Base-by-base conservation (phyloP, 2,329 filamentous ascomycete species). In the Zalaria sp. region DNA sequence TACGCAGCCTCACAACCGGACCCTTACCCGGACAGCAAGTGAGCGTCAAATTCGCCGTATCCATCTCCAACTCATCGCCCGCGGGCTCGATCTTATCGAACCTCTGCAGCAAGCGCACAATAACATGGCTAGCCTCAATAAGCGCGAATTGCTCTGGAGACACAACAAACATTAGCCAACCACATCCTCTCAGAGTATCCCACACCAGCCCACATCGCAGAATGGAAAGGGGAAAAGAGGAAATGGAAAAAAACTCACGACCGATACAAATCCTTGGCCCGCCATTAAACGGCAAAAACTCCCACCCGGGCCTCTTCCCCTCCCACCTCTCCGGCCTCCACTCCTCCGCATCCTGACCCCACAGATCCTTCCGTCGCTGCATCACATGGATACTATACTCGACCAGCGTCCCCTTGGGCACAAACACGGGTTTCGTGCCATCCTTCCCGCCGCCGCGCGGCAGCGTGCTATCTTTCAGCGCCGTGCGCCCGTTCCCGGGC, bases 401-500 rank as follows among this genome's bases (percentile, higher is more conserved):
- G 34, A 72, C 62, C 3, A 55, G 47, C 3, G 61, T 61, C 10
- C 71, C 70, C 43, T 68, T 68, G 5, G 54, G 57, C 4, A 76
- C 60, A 44, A 70, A 68, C 8, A 77, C 49, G 0, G 72, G 71
- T 1, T 62, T 58, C 10, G 55, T 57, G 32, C 68, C 65, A 39
- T 72, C 64, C 27, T 64, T 52, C 6, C 72, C 63, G 49, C 72
- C 65, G 44, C 69, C 63, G 28, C 64, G 53, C 27, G 73, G 73
- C 0, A 77, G 58, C 2, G 66, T 57, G 3, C 70, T 72, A 52
- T 74, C 68, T 29, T 57, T 56, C 6, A 61, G 55, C 2, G 72
- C 69, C 25, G 55, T 50, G 43, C 75, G 66, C n/a, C 58, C 59
- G 53, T 78, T 77, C 28, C 63, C 49, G 3, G 73, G 72, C 7